Base-by-base conservation (phyloP, 2,329 filamentous ascomycete species). In the Aspergillus japonicus region DNA sequence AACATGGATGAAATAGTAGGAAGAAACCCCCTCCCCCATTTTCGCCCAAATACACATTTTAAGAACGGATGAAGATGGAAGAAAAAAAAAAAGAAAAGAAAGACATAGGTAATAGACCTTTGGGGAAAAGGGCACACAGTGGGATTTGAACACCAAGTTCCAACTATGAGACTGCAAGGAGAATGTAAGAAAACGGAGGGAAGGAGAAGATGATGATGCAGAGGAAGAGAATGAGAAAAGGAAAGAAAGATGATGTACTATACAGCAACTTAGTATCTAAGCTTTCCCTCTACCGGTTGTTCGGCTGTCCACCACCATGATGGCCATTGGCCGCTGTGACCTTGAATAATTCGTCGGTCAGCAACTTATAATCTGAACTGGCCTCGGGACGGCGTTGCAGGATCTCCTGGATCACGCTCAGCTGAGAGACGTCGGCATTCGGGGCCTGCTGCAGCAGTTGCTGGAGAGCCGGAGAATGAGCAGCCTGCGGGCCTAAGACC, bases 351-450 rank as follows among this genome's bases (percentile, higher is more conserved):
- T 79, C 78, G 23, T 72, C 68, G 69, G 76, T 80, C 58, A 82
- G 65, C 29, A 76, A 63, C 6, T 72, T 67, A 56, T 80, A 77
- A 68, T 92, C 86, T 1, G 87, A 83, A 23, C 86, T 81, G 0
- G 90, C 85, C 23, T 82, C 83, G 0, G 87, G 85, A 57, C 92
- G 87, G 11, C 82, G 80, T 53, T 87, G 83, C 24, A 92, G 81
- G 14, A 94, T 87, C 44, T 84, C 82, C 54, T 84, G 82, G 62
- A 97, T 85, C 29, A 95, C 85, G 57, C 85, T 81, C 84, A 95
- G 89, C 70, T 96, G 90, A 16, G 84, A 78, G n/a, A 85, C 81
- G 50, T 87, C 82, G 81, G 90, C 91, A 53, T 84, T 83, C 21
- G 83, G 85, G 0, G 88, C 88, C 64, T 90, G 87, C 5, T 87